Evolutionary conservation across 768 basidiomycete species (phyloP).

Genomic region (Kwoniella botswanensis): DNA sequence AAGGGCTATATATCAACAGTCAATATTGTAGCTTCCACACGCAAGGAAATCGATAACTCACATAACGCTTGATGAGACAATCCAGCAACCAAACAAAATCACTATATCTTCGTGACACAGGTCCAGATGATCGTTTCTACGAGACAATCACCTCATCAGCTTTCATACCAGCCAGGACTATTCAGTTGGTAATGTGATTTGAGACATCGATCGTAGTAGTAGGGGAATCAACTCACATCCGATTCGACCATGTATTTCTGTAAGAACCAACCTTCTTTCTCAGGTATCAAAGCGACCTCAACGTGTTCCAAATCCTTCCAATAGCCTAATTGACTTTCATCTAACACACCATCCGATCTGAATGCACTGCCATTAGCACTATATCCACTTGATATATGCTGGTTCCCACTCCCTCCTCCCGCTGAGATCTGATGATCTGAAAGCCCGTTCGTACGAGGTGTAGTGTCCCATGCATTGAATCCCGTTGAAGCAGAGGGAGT

Average conservation of each 20-base stretch:
- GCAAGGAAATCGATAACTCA: constrained; percentile 19
- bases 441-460: constrained; percentile 27
- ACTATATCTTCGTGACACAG: constrained; percentile 84
- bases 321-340: constrained; percentile 73
- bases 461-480: constrained; percentile 39
- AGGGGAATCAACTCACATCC: constrained; percentile 63
- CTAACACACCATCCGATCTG: constrained; percentile 46
- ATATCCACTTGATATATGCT: constrained; percentile 20
- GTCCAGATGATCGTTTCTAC: constrained; percentile 64
- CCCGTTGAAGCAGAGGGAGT: constrained; percentile 17
- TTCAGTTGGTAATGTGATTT: neutral
- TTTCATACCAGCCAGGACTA: neutral
- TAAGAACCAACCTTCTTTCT: constrained; percentile 89
- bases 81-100: constrained; percentile 94
- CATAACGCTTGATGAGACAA: constrained; percentile 76
- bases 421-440: neutral
- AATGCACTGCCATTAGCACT: constrained; percentile 26
- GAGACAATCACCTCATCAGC: constrained; percentile 14
- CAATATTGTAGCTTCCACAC: neutral
- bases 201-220: neutral
- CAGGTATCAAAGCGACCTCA: constrained; percentile 70
- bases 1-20: constrained; percentile 66
- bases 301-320: constrained; percentile 82
- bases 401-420: neutral
- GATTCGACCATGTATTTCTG: constrained; percentile 82